A percentile compares a stretch with the other conserved stretches of the same genome.
Evolutionary conservation across 768 basidiomycete genomes (phyloP).

Genomic region (Pleurotus giganteus): DNA sequence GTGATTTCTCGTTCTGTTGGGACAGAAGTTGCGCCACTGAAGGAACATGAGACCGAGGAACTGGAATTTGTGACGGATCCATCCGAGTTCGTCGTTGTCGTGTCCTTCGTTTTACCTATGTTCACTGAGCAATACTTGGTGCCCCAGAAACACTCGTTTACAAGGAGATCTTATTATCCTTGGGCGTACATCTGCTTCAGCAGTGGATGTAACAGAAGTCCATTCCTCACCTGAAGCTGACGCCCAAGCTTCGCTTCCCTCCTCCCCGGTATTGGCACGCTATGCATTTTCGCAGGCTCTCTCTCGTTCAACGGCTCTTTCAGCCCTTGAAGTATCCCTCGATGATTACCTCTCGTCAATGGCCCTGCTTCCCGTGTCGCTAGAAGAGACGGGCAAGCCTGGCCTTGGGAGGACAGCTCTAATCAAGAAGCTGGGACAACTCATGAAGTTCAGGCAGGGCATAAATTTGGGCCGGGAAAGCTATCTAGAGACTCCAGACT

Average conservation of each 20-base stretch:
- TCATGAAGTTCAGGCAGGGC: conserved; percentile 91
- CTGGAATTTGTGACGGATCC: conserved; percentile 92
- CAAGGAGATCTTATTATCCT: conserved; percentile 93
- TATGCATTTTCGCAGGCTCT: conserved; percentile 93
- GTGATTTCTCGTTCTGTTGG: conserved; percentile 52
- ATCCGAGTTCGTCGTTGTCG: conserved; percentile 64
- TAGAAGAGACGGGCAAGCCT: conserved; percentile 80
- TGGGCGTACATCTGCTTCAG: conserved; percentile 64
- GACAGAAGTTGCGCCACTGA: conserved; percentile 63
- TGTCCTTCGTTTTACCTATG: conserved; percentile 10
- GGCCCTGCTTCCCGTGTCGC: conserved; percentile 70
- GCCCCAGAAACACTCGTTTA: conserved; percentile 70
- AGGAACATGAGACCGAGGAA: conserved; percentile 80
- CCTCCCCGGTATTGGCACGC: conserved; percentile 75
- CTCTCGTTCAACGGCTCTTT: conserved; percentile 83
- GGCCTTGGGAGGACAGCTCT: conserved; percentile 78
- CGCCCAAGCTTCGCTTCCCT: conserved; percentile 43
- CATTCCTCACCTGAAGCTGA: neutral
- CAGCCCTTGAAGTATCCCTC: conserved; percentile 81
- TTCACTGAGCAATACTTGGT: conserved; percentile 14
- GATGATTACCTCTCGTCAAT: conserved; percentile 84
- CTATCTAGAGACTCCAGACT: conserved; percentile 85
- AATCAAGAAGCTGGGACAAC: conserved; percentile 88
- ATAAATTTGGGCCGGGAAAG: conserved; percentile 89
- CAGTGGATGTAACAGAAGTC: conserved; percentile 24